Percentiles rank a stretch among this genome's conserved stretches.
These are phyloP conservation scores for Sechiopsis laciniata DNA, from an alignment of 306 rosid genomes.

Conservation along the genomic window DNA sequence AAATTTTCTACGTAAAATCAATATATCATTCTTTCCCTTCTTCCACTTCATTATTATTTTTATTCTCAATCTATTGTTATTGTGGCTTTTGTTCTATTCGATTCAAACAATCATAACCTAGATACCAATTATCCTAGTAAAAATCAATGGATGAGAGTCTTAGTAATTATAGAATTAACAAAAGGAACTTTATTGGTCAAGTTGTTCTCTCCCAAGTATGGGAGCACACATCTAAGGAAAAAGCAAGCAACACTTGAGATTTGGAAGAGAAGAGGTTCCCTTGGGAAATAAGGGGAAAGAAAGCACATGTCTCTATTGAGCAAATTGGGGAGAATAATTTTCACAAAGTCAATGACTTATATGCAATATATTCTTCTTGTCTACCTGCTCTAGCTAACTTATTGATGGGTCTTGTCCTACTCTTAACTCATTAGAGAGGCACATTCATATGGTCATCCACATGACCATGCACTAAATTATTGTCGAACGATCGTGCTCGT, in stretches of 20 bases:
- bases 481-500: not conserved
- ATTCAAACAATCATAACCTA: too few relatives aligned
- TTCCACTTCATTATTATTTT: too few relatives aligned
- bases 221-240: not conserved
- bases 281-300: not conserved
- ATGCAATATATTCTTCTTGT: not conserved
- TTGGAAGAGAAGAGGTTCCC: not conserved
- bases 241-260: not conserved
- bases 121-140: too few relatives aligned
- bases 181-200: not conserved
- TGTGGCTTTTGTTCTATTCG: too few relatives aligned
- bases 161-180: too few relatives aligned
- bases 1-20: too few relatives aligned
- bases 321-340: not conserved
- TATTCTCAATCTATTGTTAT: too few relatives aligned
- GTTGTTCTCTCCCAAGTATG: not conserved
- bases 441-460: not conserved
- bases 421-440: not conserved
- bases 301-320: not conserved
- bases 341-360: slow-evolving; percentile 5
- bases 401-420: not conserved
- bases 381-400: slow-evolving; percentile 12
- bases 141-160: too few relatives aligned
- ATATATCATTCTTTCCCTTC: too few relatives aligned
- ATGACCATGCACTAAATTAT: not conserved